Evolutionary conservation across 2,329 filamentous ascomycete species (phyloP).

Genomic region (Aphanocladium album): DNA sequence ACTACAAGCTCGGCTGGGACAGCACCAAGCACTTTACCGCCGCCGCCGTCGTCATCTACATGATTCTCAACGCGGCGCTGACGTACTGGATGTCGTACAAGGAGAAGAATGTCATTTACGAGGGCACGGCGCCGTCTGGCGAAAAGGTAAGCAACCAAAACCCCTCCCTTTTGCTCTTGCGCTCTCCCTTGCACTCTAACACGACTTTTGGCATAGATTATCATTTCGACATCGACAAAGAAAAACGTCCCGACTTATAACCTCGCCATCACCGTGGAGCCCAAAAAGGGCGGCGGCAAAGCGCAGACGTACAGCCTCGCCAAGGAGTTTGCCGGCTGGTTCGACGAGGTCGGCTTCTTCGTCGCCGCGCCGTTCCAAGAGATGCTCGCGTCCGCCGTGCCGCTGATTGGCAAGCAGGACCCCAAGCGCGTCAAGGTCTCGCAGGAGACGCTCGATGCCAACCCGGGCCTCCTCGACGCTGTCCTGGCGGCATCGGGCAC

Average conservation of each 20-base stretch:
- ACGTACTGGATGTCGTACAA: slow-evolving; percentile 81
- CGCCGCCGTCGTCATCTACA: slow-evolving; percentile 73
- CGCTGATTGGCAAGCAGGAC: slow-evolving; percentile 61
- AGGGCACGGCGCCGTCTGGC: slow-evolving; percentile 62
- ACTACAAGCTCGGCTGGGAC: slow-evolving; percentile 89
- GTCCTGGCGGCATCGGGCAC: slow-evolving; percentile 35
- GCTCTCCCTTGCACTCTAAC: too few species aligned
- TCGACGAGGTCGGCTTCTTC: slow-evolving; percentile 67
- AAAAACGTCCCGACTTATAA: slow-evolving; percentile 82
- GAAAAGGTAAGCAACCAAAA: slow-evolving; percentile 48
- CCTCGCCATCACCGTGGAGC: slow-evolving; percentile 55
- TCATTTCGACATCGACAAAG: slow-evolving; percentile 64
- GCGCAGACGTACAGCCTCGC: slow-evolving; percentile 46
- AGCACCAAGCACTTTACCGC: slow-evolving; percentile 76
- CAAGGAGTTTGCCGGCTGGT: slow-evolving; percentile 69
- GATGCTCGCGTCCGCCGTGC: slow-evolving; percentile 65
- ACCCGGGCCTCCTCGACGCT: slow-evolving; percentile 46
- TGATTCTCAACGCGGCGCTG: slow-evolving; percentile 69
- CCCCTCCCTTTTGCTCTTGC: too few species aligned
- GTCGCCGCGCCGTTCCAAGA: slow-evolving; percentile 72
- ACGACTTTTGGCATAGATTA: too few species aligned
- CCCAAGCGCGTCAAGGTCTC: slow-evolving; percentile 47
- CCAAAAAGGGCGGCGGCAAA: slow-evolving; percentile 32
- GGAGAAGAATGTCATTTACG: slow-evolving; percentile 78
- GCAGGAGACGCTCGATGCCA: slow-evolving; percentile 33